Conservation (phyloP, 2,329 filamentous ascomycete genomes). For the Pseudocercospora cruenta region DNA sequence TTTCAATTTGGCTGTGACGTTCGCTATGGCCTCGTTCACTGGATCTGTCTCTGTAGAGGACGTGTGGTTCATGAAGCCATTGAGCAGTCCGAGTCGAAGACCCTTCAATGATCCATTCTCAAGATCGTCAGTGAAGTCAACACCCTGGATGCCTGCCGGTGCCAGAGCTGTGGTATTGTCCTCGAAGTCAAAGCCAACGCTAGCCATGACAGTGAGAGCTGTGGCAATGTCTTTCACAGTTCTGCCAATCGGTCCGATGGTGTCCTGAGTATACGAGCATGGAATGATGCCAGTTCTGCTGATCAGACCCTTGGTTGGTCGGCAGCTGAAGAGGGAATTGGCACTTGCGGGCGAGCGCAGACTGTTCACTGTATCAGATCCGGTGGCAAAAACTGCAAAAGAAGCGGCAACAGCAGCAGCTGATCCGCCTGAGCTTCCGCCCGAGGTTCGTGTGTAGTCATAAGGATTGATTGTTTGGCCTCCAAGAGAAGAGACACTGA, state of each 20-base stretch:
- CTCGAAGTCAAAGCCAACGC: conserved; percentile 53
- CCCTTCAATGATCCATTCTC: conserved; percentile 41
- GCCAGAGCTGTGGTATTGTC: conserved; percentile 59
- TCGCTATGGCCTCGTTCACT: conserved; percentile 59
- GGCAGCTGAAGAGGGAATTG: conserved; percentile 62
- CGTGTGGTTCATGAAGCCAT: conserved; percentile 63
- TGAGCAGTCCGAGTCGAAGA: conserved; percentile 54
- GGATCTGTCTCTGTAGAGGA: conserved; percentile 57
- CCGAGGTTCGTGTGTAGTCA: conserved; percentile 65
- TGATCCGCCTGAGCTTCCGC: conserved; percentile 66
- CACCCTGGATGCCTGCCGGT: conserved; percentile 45
- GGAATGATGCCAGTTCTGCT: conserved; percentile 37
- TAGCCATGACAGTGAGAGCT: conserved; percentile 45
- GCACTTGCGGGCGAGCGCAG: conserved; percentile 65
- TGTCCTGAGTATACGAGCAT: conserved; percentile 39
- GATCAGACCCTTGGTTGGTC: conserved; percentile 49
- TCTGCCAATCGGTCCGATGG: conserved; percentile 38
- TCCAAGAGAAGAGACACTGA: conserved; percentile 64
- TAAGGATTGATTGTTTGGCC: conserved; percentile 71
- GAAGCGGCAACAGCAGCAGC: conserved; percentile 63
- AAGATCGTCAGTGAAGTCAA: conserved; percentile 54
- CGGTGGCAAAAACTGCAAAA: conserved; percentile 56
- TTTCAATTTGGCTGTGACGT: conserved; percentile 51
- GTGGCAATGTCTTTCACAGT: conserved; percentile 39
- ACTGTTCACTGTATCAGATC: conserved; percentile 58